Percentiles rank a stretch among this genome's conserved stretches.
phyloP scores from a whole-genome alignment of 2,329 filamentous ascomycete species.

The Cadophora malorum region DNA sequence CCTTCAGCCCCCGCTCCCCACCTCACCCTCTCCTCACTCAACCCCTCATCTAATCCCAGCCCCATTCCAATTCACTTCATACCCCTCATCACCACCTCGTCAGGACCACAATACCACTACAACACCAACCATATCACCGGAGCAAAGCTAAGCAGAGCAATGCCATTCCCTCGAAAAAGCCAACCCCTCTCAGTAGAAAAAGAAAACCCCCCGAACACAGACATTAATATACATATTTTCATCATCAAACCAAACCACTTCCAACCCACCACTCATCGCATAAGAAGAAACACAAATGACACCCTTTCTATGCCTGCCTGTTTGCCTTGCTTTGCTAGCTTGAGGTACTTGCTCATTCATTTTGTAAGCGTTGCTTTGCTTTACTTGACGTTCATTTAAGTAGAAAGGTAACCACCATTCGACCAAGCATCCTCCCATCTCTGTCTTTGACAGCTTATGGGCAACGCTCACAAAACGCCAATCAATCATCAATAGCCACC shows the following conservation, averaged over 20 bases:
- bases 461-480: slow-evolving; percentile 13
- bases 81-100: too few relatives aligned
- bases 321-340: too few relatives aligned
- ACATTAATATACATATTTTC: slow-evolving; percentile 31
- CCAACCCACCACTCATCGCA: background rate
- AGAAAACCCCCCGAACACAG: background rate
- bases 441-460: background rate
- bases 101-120: background rate
- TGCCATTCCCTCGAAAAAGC: too few relatives aligned
- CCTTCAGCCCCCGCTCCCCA: too few relatives aligned
- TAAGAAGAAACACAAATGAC: background rate
- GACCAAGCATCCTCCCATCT: background rate
- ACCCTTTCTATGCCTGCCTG: background rate
- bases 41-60: too few relatives aligned
- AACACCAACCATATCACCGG: background rate
- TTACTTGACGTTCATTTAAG: background rate
- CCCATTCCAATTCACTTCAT: too few relatives aligned
- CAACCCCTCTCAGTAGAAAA: background rate
- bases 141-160: background rate
- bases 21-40: too few relatives aligned
- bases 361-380: background rate
- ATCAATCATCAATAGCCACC: slow-evolving; percentile 8
- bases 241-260: slow-evolving; percentile 6
- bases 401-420: background rate
- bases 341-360: background rate